Evolutionary conservation across 768 basidiomycete species (phyloP).

Genomic region (Rhodotorula graminis): DNA sequence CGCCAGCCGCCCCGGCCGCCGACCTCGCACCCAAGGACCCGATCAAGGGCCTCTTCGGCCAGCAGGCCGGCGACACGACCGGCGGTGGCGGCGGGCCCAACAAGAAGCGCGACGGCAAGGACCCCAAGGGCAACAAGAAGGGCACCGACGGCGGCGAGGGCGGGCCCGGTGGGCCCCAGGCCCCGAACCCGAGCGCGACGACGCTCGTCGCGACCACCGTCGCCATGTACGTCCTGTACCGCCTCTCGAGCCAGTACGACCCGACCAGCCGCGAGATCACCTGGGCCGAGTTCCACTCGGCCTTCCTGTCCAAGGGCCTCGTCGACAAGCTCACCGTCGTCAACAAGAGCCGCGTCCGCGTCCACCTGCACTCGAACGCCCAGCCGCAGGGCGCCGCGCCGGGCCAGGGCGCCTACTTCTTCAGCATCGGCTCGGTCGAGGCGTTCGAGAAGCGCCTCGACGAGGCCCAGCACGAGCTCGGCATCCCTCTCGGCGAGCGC

Average conservation of each 20-base stretch:
- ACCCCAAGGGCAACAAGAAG: constrained; percentile 7
- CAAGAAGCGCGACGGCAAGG: constrained; percentile 4
- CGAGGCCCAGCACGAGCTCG: constrained; percentile 84
- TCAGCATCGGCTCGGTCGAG: constrained; percentile 96
- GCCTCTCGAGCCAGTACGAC: constrained; percentile 35
- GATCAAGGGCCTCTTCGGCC: constrained; percentile 11
- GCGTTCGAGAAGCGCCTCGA: constrained; percentile 93
- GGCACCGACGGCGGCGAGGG: background rate
- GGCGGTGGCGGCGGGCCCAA: constrained; percentile 18
- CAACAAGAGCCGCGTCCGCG: constrained; percentile 82
- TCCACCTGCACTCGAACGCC: constrained; percentile 87
- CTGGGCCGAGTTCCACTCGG: constrained; percentile 98
- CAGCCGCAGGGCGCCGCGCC: constrained; percentile 57
- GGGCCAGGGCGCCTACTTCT: constrained; percentile 59
- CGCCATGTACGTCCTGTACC: constrained; percentile 40
- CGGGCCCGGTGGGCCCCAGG: constrained; percentile 1
- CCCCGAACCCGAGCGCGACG: constrained; percentile 19
- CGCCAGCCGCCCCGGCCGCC: constrained; percentile 15
- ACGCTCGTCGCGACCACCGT: constrained; percentile 33
- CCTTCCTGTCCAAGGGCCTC: constrained; percentile 91
- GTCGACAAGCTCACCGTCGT: constrained; percentile 90
- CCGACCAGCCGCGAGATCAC: constrained; percentile 71
- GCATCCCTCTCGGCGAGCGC: constrained; percentile 83
- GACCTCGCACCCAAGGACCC: constrained; percentile 24
- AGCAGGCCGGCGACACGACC: constrained; percentile 8